Percentiles rank a stretch among this genome's conserved stretches.
These are phyloP conservation scores for Oryza officinalis DNA, from an alignment of 176 grass and related monocot genomes.

Conservation along the genomic window DNA sequence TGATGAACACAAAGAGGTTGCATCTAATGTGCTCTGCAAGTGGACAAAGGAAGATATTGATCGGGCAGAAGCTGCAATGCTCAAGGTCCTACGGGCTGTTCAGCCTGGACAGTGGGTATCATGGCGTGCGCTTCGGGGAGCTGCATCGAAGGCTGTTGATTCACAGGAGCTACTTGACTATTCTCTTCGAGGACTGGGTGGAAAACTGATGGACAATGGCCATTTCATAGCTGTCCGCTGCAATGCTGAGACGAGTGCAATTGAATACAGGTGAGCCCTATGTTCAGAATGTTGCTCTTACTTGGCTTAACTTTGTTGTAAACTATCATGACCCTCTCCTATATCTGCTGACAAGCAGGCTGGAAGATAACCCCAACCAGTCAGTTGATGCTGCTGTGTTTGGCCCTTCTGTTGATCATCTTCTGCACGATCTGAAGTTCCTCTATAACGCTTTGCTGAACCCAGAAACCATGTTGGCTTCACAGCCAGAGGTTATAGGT, in stretches of 20 bases:
- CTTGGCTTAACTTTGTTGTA: conserved; percentile 4
- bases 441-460: conserved; percentile 76
- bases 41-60: conserved; percentile 60
- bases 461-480: conserved; percentile 67
- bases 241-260: conserved; percentile 68
- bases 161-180: conserved; percentile 72
- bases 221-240: conserved; percentile 59
- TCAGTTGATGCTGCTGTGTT: conserved; percentile 10
- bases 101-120: conserved; percentile 61
- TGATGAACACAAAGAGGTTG: neutral
- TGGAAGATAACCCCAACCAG: conserved; percentile 47
- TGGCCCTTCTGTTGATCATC: conserved; percentile 58
- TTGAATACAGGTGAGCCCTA: conserved; percentile 82
- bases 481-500: conserved; percentile 55
- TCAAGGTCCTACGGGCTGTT: conserved; percentile 75
- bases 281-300: neutral
- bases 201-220: conserved; percentile 64
- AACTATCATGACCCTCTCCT: neutral
- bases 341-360: conserved; percentile 49
- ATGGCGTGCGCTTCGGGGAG: conserved; percentile 82
- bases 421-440: conserved; percentile 71
- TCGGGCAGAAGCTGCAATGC: conserved; percentile 53
- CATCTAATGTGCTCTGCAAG: conserved; percentile 31
- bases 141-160: conserved; percentile 57
- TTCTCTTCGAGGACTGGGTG: conserved; percentile 59